phyloP scores from a whole-genome alignment of 2,329 filamentous ascomycete species.

The Cladosporium austrohemisphaericum region DNA sequence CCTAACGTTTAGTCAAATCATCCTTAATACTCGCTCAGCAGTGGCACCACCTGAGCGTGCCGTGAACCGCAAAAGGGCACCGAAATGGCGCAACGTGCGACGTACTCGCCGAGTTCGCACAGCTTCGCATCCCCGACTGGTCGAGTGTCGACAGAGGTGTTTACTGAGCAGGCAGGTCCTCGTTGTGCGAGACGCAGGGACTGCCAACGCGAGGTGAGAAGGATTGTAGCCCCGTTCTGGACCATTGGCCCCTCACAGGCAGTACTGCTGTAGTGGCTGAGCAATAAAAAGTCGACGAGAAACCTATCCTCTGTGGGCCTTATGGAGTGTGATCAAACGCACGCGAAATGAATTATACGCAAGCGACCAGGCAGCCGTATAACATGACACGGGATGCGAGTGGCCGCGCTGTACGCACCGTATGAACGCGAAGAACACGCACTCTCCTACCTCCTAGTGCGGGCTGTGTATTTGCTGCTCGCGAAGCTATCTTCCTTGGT shows the following conservation, averaged over 20 bases:
- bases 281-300: not conserved
- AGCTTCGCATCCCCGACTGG: not conserved
- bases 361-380: conserved; percentile 6
- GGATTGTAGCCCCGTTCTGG: not conserved
- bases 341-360: conserved; percentile 4
- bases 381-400: not conserved
- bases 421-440: not conserved
- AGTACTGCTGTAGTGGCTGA: not conserved
- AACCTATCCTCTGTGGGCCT: not conserved
- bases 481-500: conserved; percentile 11
- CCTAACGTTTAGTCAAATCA: not conserved
- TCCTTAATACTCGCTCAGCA: not conserved
- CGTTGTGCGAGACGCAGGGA: conserved; percentile 1
- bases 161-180: not conserved
- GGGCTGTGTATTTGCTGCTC: conserved; percentile 8
- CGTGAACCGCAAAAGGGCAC: not conserved
- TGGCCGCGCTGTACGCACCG: conserved; percentile 3
- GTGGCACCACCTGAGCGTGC: conserved; percentile 7
- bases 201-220: not conserved
- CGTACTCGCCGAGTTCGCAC: not conserved
- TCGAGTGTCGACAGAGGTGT: not conserved
- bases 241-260: conserved; percentile 3
- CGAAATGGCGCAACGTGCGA: conserved; percentile 2
- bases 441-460: conserved; percentile 3
- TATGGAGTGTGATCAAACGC: not conserved